A percentile compares a stretch with the other conserved stretches of the same genome.
Evolutionary conservation across 805 yeast species (phyloP).

Genomic region (Komagataella phaffii): DNA sequence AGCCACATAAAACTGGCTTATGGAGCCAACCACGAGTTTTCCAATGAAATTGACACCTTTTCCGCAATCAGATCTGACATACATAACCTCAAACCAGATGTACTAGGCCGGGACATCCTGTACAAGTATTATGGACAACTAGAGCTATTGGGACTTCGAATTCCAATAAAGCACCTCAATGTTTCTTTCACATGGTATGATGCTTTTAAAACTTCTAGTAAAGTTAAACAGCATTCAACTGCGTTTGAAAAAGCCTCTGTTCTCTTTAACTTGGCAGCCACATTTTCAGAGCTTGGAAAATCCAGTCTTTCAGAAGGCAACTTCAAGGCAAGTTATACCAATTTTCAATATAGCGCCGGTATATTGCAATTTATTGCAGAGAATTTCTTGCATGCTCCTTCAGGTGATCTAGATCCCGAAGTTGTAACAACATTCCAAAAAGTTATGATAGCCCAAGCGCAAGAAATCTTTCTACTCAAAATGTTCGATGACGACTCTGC

Average conservation of each 20-base stretch:
- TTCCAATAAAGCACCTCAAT: constrained; percentile 51
- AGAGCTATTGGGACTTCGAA: constrained; percentile 64
- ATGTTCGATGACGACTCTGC: constrained; percentile 34
- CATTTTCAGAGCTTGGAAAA: constrained; percentile 38
- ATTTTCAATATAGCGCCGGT: constrained; percentile 69
- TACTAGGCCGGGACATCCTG: constrained; percentile 34
- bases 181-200: constrained; percentile 72
- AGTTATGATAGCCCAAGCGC: constrained; percentile 77
- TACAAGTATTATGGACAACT: constrained; percentile 69
- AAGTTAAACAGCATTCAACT: constrained; percentile 59
- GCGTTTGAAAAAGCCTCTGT: constrained; percentile 86
- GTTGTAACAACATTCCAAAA: constrained; percentile 50
- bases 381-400: constrained; percentile 82
- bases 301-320: constrained; percentile 23
- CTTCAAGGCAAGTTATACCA: constrained; percentile 44
- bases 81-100: constrained; percentile 30
- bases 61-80: constrained; percentile 48
- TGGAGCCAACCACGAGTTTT: constrained; percentile 46
- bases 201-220: constrained; percentile 37
- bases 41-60: constrained; percentile 39
- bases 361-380: constrained; percentile 58
- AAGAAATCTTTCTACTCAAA: constrained; percentile 65
- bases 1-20: constrained; percentile 45
- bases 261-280: constrained; percentile 64
- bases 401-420: constrained; percentile 58